phyloP scores from a whole-genome alignment of 768 basidiomycete species.

The Bullera alba region DNA sequence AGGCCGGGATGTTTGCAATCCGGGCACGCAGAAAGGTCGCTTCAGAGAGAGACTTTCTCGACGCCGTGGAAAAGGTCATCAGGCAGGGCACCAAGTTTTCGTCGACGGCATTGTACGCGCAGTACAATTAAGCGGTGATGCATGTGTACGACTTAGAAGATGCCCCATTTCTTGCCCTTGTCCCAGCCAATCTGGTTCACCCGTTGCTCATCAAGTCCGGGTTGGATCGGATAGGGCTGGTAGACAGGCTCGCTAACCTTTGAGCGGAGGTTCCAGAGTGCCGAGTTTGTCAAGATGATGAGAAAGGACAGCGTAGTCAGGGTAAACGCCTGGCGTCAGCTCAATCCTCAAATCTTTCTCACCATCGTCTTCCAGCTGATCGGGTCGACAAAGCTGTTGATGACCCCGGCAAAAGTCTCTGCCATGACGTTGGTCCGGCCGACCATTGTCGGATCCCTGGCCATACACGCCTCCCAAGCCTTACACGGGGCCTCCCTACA shows the following conservation, averaged over 20 bases:
- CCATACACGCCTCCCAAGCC: slow-evolving; percentile 91
- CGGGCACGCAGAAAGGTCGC: slow-evolving; percentile 92
- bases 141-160: neutral
- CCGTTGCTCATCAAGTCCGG: neutral
- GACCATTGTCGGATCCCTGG: slow-evolving; percentile 80
- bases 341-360: slow-evolving; percentile 35
- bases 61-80: slow-evolving; percentile 97
- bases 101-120: slow-evolving; percentile 58
- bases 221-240: neutral
- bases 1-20: slow-evolving; percentile 99
- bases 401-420: slow-evolving; percentile 89
- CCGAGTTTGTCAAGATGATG: slow-evolving; percentile 43
- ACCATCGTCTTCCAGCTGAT: slow-evolving; percentile 97
- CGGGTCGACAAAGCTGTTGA: slow-evolving; percentile 92
- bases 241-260: neutral
- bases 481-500: slow-evolving; percentile 63
- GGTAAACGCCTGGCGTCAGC: slow-evolving; percentile 40
- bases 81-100: slow-evolving; percentile 97
- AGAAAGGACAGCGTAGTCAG: slow-evolving; percentile 42
- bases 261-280: slow-evolving; percentile 39
- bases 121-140: slow-evolving; percentile 34
- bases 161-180: too few species aligned
- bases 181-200: neutral
- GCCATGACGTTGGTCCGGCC: slow-evolving; percentile 85
- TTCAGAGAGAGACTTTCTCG: slow-evolving; percentile 93